These are phyloP conservation scores for Piper betle DNA, from an alignment of 164 flowering plant genomes.

Conservation along the genomic window DNA sequence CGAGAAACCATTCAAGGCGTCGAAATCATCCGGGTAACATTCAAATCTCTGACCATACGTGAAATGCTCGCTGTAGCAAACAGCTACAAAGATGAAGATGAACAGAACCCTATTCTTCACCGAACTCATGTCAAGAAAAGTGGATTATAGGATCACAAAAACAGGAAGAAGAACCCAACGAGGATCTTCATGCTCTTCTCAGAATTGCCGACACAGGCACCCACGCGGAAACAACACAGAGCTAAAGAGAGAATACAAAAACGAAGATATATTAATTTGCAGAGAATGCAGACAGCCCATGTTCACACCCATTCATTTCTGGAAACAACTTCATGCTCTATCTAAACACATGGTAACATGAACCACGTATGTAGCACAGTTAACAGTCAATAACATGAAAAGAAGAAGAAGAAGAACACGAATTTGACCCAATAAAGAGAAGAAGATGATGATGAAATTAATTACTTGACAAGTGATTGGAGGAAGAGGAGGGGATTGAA, in stretches of 20 bases:
- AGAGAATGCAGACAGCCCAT: background rate
- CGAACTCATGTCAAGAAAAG: background rate
- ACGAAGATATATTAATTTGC: background rate
- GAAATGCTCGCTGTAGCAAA: background rate
- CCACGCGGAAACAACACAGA: background rate
- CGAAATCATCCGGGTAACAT: conserved; percentile 10
- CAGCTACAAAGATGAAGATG: background rate
- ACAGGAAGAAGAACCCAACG: background rate
- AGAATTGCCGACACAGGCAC: background rate
- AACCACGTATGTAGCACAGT: background rate
- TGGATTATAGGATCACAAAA: background rate
- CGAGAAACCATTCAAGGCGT: conserved; percentile 8
- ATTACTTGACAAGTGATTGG: background rate
- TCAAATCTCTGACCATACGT: background rate
- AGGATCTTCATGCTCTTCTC: background rate
- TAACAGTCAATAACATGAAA: background rate
- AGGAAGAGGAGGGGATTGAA: background rate
- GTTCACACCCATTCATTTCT: background rate
- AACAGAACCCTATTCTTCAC: background rate
- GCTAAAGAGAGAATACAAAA: too few relatives aligned
- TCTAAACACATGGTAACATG: background rate
- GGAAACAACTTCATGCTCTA: background rate
- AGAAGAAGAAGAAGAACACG: background rate
- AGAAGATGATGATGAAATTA: background rate
- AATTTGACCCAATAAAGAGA: too few relatives aligned